Conservation (phyloP, 345 rosid species). For the Boechera retrofracta region DNA sequence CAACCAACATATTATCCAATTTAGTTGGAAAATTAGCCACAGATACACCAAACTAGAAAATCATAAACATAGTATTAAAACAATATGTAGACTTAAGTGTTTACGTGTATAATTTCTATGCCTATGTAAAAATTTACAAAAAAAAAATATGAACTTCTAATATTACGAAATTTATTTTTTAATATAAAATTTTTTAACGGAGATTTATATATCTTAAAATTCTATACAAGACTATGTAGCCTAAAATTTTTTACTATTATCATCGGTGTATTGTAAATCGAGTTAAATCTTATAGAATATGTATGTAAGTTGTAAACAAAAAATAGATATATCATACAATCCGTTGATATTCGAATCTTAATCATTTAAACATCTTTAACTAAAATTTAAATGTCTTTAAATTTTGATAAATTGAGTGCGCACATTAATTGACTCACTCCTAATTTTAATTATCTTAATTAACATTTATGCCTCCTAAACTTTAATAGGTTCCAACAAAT, state of each 20-base stretch:
- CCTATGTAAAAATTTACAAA: neutral
- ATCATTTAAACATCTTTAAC: neutral
- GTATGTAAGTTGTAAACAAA: neutral
- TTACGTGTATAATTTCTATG: neutral
- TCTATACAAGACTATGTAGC: neutral
- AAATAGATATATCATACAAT: too few species aligned
- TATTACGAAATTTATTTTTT: neutral
- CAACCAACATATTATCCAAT: slow-evolving; percentile 2
- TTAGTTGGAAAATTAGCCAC: neutral
- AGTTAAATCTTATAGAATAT: neutral
- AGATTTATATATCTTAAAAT: neutral
- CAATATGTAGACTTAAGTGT: neutral
- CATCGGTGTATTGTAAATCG: neutral
- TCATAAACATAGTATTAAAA: neutral
- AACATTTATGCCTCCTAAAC: neutral
- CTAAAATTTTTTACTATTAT: neutral
- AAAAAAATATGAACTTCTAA: neutral
- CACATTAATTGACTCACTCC: too few species aligned
- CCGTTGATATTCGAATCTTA: neutral
- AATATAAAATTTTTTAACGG: neutral
- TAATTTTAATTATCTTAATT: too few species aligned
- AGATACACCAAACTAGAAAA: slow-evolving; percentile 19
- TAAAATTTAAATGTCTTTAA: neutral
- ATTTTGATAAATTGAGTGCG: neutral
- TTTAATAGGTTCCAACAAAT: neutral